Evolutionary conservation across 805 yeast genomes (phyloP), one percentile per base, ranked within the genome.

Genomic region (Scheffersomyces lignosus): DNA sequence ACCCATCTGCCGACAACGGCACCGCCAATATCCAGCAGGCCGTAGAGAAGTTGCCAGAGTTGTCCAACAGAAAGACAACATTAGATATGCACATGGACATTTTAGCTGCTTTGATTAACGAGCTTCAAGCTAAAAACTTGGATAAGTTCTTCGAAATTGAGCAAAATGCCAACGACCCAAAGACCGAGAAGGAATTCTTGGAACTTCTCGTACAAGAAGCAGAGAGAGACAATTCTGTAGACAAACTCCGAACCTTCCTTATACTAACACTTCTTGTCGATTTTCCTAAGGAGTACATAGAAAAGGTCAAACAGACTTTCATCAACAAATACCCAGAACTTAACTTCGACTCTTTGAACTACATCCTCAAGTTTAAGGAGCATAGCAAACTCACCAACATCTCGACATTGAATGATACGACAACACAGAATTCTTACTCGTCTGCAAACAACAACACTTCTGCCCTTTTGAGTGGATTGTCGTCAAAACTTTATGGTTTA

Each of bases 31-130:
- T 83, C 37, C 89, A 82, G 59, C 87, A 80, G 48, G 97, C 96
- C 7, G 89, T 93, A 29, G 89, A 89, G 33, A 89, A 88, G 23
- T 73, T 93, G 39, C 99, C 99, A 3, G 96, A 89, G 59, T 70
- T 93, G 43, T 87, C 97, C 0, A 86, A 88, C 5, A 78, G 95
- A 51, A 93, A 93, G 60, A 73, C 80, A 36, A 80, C 88, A 22
- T 83, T 93, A 49, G 99, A 93, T 65, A 86, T 87, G 82, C 99
- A 93, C 64, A 91, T 93, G 96, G 89, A 87, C 52, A 90, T 93
- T 17, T 78, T 95, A 44, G 87, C 96, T 7, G 78, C 89, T 14
- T 68, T 93, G 35, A 75, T 93, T 41, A 80, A 82, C 54, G 88
- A 89, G 47, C 71, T 93, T 42, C 93, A 91, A 52, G 81, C 83